Evolutionary conservation across 306 rosid species (phyloP).

Genomic region (Calophaca sinica): DNA sequence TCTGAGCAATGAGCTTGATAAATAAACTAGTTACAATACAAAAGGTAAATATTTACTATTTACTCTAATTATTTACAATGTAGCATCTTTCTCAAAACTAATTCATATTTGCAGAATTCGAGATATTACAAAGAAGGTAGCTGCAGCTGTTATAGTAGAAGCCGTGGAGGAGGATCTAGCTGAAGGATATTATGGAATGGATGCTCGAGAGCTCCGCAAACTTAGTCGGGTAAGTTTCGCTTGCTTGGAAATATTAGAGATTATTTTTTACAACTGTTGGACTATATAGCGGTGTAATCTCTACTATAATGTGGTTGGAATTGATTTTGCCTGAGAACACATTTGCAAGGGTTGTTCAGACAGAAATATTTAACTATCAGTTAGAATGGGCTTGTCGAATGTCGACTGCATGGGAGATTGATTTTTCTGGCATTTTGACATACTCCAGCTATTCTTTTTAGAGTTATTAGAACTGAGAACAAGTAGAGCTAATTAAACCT

Average conservation of each 20-base stretch:
- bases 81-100: slow-evolving; percentile 43
- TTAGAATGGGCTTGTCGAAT: slow-evolving; percentile 5
- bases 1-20: too few relatives aligned
- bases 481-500: neutral
- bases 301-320: neutral
- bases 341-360: slow-evolving; percentile 18
- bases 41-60: too few relatives aligned
- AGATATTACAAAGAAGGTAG: slow-evolving; percentile 90
- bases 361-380: slow-evolving; percentile 15
- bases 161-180: slow-evolving; percentile 91
- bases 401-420: neutral
- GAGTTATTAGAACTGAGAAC: neutral
- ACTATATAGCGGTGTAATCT: slow-evolving; percentile 8
- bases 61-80: too few relatives aligned
- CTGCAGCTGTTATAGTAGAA: slow-evolving; percentile 91
- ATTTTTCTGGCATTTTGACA: slow-evolving; percentile 9
- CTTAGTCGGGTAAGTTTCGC: slow-evolving; percentile 63
- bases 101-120: slow-evolving; percentile 75
- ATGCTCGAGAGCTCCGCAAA: slow-evolving; percentile 80
- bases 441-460: slow-evolving; percentile 4
- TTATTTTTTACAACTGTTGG: slow-evolving; percentile 13
- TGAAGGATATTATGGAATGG: slow-evolving; percentile 86
- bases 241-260: slow-evolving; percentile 16
- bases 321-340: slow-evolving; percentile 1
- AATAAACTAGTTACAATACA: too few relatives aligned